Conservation (phyloP, 768 basidiomycete species). For the Coprinopsis strossmayeri region DNA sequence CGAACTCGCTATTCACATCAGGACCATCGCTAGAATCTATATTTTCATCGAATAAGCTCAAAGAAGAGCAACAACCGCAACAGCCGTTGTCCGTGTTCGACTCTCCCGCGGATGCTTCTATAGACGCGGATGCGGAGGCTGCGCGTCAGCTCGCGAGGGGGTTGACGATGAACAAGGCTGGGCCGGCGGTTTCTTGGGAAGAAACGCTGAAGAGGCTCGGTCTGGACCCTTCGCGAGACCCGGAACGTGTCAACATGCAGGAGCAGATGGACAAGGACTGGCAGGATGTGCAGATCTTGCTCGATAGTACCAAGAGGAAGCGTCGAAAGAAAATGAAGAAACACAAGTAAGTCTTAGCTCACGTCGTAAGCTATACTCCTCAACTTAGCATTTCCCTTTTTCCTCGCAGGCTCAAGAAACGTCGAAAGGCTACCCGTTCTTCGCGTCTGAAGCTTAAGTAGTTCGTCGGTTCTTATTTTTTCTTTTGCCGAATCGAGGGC, state of each 20-base stretch:
- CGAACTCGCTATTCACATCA: conserved; percentile 43
- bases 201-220: conserved; percentile 59
- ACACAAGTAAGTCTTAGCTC: conserved; percentile 68
- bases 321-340: conserved; percentile 94
- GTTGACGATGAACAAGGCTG: conserved; percentile 60
- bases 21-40: conserved; percentile 23
- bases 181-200: conserved; percentile 63
- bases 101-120: conserved; percentile 39
- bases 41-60: conserved; percentile 9
- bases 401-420: conserved; percentile 8
- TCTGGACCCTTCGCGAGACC: conserved; percentile 43
- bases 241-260: conserved; percentile 43
- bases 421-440: conserved; percentile 11
- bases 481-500: neutral
- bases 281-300: conserved; percentile 45
- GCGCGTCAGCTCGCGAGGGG: conserved; percentile 76
- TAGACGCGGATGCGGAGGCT: conserved; percentile 74
- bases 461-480: neutral
- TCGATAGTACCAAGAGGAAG: conserved; percentile 84
- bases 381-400: neutral
- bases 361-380: neutral
- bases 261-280: conserved; percentile 53
- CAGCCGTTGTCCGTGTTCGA: conserved; percentile 12
- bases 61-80: conserved; percentile 15
- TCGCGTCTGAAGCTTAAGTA: conserved; percentile 12